A percentile compares a stretch with the other conserved stretches of the same genome.
Evolutionary conservation across 179 eudicot species (phyloP).

Genomic region (Heliamphora pulchella): DNA sequence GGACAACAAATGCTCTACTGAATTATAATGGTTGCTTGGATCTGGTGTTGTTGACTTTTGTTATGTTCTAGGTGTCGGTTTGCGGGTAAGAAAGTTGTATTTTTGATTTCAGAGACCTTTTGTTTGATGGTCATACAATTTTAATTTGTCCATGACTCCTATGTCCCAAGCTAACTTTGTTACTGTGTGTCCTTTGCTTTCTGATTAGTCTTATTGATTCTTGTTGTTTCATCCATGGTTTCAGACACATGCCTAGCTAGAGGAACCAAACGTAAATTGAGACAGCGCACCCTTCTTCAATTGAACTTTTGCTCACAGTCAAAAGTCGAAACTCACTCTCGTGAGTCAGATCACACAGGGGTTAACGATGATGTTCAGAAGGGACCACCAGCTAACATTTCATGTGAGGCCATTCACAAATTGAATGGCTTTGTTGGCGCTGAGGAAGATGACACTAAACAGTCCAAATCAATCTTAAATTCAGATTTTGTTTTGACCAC

Average conservation of each 20-base stretch:
- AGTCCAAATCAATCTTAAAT: conserved; percentile 20
- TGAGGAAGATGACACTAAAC: conserved; percentile 21
- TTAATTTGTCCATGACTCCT: no score
- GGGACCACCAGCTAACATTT: conserved; percentile 20
- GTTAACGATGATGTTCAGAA: conserved; percentile 20
- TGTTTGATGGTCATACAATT: neutral
- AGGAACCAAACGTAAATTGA: conserved; percentile 75
- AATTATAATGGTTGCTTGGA: neutral
- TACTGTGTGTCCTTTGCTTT: conserved; percentile 1
- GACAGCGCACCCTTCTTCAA: conserved; percentile 78
- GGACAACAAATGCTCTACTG: neutral
- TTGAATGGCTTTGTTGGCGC: conserved; percentile 12
- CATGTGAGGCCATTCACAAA: conserved; percentile 13
- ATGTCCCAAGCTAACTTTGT: conserved; percentile 2
- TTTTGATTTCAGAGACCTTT: neutral
- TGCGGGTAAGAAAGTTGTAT: neutral
- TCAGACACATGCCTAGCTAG: conserved; percentile 66
- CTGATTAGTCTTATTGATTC: conserved; percentile 6
- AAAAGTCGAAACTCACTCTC: conserved; percentile 20
- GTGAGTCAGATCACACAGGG: conserved; percentile 20
- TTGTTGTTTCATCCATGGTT: conserved; percentile 19
- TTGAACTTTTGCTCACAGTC: conserved; percentile 46
- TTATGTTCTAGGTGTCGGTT: neutral
- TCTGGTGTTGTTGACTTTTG: neutral
- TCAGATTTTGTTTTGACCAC: conserved; percentile 17